Evolutionary conservation across 768 basidiomycete species (phyloP).

Genomic region (Lyophyllum semitale): DNA sequence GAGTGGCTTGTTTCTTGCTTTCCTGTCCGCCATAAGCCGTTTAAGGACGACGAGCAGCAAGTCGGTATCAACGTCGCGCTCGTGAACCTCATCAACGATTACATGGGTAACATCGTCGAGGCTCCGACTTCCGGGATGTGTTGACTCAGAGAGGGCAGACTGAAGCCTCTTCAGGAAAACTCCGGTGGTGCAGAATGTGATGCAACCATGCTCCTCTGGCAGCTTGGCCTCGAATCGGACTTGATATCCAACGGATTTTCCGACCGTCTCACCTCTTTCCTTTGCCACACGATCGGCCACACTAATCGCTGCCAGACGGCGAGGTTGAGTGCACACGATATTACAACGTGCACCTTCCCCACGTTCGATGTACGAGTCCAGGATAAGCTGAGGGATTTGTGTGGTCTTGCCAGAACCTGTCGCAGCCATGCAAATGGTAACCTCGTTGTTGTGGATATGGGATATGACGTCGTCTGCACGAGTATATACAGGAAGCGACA

Average conservation of each 20-base stretch:
- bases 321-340: slow-evolving; percentile 90
- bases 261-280: slow-evolving; percentile 77
- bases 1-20: slow-evolving; percentile 66
- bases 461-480: slow-evolving; percentile 65
- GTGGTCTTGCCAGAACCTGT: slow-evolving; percentile 96
- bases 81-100: slow-evolving; percentile 94
- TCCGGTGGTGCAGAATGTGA: slow-evolving; percentile 94
- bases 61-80: slow-evolving; percentile 93
- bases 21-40: slow-evolving; percentile 75
- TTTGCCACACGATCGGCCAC: slow-evolving; percentile 90
- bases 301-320: slow-evolving; percentile 88
- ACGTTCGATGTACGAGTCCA: slow-evolving; percentile 78
- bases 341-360: slow-evolving; percentile 87
- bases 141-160: slow-evolving; percentile 56
- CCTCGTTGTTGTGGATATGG: slow-evolving; percentile 75
- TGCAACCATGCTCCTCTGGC: slow-evolving; percentile 78
- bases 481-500: slow-evolving; percentile 73
- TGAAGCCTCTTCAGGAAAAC: slow-evolving; percentile 88
- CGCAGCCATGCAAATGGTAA: slow-evolving; percentile 86
- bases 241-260: slow-evolving; percentile 82
- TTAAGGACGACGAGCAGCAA: slow-evolving; percentile 88
- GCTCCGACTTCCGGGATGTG: slow-evolving; percentile 30
- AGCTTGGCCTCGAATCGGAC: slow-evolving; percentile 86
- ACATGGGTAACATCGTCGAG: slow-evolving; percentile 88
- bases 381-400: slow-evolving; percentile 89